Evolutionary conservation across 352 stramenopile species (phyloP), one percentile per base, ranked within the genome.

Genomic region (Pythium graminicola): DNA sequence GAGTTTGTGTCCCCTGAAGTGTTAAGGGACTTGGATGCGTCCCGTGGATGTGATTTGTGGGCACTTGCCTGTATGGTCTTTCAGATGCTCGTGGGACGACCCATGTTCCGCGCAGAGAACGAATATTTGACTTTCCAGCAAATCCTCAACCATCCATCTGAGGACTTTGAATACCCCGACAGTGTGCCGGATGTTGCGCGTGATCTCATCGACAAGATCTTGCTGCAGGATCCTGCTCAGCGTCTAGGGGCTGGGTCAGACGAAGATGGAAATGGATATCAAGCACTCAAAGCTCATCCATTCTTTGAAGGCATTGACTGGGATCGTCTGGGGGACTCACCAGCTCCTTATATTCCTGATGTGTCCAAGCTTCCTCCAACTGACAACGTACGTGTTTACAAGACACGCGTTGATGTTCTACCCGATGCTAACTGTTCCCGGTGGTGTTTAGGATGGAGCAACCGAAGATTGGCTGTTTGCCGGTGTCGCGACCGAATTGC

Each of bases 1-100:
- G 86, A 96, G 63, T 97, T 94, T 62, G 85, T 97, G 13, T 96
- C 85, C 9, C 89, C 89, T 0, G 89, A 97, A 62, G 86, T 97
- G 19, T 54, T 97, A 27, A 67, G 85, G 17, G 89, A 95, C 36
- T 64, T 90, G 42, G 76, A 89, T 24, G 84, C 85, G 6, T 92
- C 81, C 11, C 70, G 77, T 4, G 81, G 75, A 0, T 95, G 87
- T 29, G 89, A 97, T 52, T 46, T 97, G 43, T 97, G 89, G 89
- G 89, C 89, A 0, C 57, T 97, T 38, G 89, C 86, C 1, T 96
- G 86, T 64, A 95, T 97, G 68, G 56, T 96, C 9, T 97, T 86
- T 59, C 88, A 97, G 63, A 80, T 96, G 69, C 66, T 93, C 5
- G 78, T 90, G 0, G 88, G 88, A 2, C 56, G 70, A 33, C 79